Evolutionary conservation across 306 rosid genomes (phyloP), one percentile per base, ranked within the genome.

Genomic region (Psophocarpus tetragonolobus): DNA sequence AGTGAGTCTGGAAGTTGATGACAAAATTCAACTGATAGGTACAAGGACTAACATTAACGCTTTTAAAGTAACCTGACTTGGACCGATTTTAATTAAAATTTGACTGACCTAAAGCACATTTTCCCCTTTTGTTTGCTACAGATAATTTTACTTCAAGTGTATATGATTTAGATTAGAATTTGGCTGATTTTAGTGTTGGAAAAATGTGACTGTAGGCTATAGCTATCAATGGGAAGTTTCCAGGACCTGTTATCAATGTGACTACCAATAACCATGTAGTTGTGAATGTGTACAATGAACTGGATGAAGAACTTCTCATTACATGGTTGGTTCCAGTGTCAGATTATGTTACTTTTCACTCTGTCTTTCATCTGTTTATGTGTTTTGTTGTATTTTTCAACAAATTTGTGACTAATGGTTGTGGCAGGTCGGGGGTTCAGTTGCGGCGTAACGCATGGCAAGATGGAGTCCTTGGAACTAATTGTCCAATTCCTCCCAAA

Each of bases 391-490:
- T n/a, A 9, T 17, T 60, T 17, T 60, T 50, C 81, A 45, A 76
- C 60, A 20, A 67, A 4, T 30, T 75, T 73, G 62, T 48, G 4
- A 27, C n/a, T 4, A 67, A 57, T 83, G 53, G 3, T 72, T 81
- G 36, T 83, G 44, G 48, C 80, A 94, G 97, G 97, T 44, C 97
- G 41, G 98, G 98, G 41, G 60, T 92, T 76, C 95, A 92, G 71
- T 88, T 92, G 97, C 80, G 97, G 69, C 88, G 92, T 0, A 81
- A 89, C 72, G 81, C 97, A 11, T 94, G 97, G 97, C 91, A 94
- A 76, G 97, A 94, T 66, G 97, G 97, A 67, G 93, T 92, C 80
- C 85, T 84, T 57, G 97, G 97, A 5, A 90, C 97, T 5, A 94
- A 94, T 65, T 94, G 98, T 80, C 98, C 97, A 45, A 90, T 94